Evolutionary conservation across 805 yeast species (phyloP), one percentile per base, ranked within the genome.

Genomic region (Candida hungchunana): DNA sequence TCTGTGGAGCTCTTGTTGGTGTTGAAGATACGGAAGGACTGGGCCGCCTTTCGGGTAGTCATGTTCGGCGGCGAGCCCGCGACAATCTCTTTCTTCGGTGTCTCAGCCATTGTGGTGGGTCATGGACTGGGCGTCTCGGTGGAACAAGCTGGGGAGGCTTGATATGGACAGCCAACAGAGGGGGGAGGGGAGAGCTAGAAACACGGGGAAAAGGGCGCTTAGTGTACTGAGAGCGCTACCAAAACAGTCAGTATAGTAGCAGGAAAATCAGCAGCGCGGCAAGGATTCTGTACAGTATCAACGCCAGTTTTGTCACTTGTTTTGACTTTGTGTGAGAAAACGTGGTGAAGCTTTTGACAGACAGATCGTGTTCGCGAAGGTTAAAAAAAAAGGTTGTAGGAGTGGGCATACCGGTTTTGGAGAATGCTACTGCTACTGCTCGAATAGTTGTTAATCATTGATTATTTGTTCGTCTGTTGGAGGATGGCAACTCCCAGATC

Each of bases 41-140:
- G 63, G 10, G 82, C 80, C 0, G 80, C 80, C 48, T 75, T 75
- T 40, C 80, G 59, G 5, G 79, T 79, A 1, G 76, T 64, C 33
- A 46, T 40, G 31, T 49, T 42, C 4, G 46, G 47, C 14, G 46
- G 43, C 8, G 36, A 30, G 14, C 36, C 40, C 17, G 20, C 30
- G 15, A 31, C 17, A 29, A 20, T 26, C 10, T 39, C 40, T 16
- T 36, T 29, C 34, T 29, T 25, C 16, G 39, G 37, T 24, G 34
- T 29, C 18, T 39, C 29, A 14, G 26, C 36, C 40, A 36, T 39
- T 4, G 25, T 18, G 11, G 26, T n/a, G 21, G 13, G 15, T 12
- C 39, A 36, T 31, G 17, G 10, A 36, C 7, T 15, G 18, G 13
- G 29, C 25, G 34, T n/a, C n/a, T n/a, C n/a, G n/a, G n/a, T n/a